phyloP scores from a whole-genome alignment of 345 rosid genomes.

The Pelargonium nanum region DNA sequence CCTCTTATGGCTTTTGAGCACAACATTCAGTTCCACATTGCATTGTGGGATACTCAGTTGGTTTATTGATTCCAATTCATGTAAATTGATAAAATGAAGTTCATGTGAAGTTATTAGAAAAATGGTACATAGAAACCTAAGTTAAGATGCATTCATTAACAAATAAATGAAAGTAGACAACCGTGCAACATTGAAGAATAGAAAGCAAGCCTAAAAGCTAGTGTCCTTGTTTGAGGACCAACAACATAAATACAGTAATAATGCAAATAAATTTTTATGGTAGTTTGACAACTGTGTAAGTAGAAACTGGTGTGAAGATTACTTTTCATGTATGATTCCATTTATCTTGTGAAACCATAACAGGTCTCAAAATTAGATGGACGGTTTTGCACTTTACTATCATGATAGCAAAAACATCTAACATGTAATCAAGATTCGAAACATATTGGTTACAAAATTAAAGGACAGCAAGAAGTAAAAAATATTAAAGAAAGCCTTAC shows the following conservation, averaged over 20 bases:
- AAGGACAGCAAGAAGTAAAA: not conserved
- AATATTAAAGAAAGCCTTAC: slow-evolving; percentile 31
- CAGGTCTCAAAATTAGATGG: not conserved
- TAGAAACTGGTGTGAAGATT: no score
- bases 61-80: not conserved
- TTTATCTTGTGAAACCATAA: not conserved
- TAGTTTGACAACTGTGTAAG: no score
- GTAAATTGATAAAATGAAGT: not conserved
- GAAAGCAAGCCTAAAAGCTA: no score
- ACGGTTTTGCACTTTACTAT: not conserved
- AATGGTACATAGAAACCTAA: no score
- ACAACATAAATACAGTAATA: no score
- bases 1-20: not conserved
- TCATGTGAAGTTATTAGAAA: not conserved
- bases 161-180: no score
- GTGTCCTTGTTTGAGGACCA: no score
- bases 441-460: not conserved
- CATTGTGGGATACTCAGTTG: not conserved
- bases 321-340: not conserved
- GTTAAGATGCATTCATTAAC: no score
- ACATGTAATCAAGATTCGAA: not conserved
- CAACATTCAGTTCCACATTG: not conserved
- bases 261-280: no score
- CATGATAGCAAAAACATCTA: not conserved
- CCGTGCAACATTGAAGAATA: no score